These are phyloP conservation scores for Maudiozyma serrabonitensis DNA, from an alignment of 805 yeast genomes.

Conservation along the genomic window DNA sequence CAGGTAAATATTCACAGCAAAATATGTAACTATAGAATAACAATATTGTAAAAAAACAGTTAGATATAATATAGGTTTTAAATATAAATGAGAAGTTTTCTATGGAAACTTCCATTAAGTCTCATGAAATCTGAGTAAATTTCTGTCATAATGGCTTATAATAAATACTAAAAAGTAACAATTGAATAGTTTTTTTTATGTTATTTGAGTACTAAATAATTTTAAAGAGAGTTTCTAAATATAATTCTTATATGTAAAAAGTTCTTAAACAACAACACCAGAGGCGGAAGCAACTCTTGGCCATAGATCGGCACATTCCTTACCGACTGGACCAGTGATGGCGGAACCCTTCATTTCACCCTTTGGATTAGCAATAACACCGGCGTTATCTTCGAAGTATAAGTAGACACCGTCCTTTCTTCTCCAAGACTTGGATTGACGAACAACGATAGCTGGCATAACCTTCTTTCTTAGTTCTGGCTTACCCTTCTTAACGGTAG, in stretches of 20 bases:
- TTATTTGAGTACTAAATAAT: slow-evolving; percentile 5
- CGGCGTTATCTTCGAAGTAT: slow-evolving; percentile 99
- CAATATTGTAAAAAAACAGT: background rate
- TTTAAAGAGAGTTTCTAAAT: background rate
- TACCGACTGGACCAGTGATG: slow-evolving; percentile 99
- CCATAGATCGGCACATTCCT: slow-evolving; percentile 99
- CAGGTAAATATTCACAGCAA: background rate
- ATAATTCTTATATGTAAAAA: background rate
- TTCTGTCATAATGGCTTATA: no score
- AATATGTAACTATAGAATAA: background rate
- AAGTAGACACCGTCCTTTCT: slow-evolving; percentile 99
- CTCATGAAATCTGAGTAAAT: background rate
- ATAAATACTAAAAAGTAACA: background rate
- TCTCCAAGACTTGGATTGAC: slow-evolving; percentile 99
- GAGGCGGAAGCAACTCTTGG: slow-evolving; percentile 99
- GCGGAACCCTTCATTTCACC: slow-evolving; percentile 99
- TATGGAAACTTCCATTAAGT: background rate
- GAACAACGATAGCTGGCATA: slow-evolving; percentile 98
- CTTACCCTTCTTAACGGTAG: slow-evolving; percentile 99
- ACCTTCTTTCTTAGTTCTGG: slow-evolving; percentile 99
- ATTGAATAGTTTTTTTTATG: slow-evolving; percentile 1
- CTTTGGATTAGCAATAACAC: slow-evolving; percentile 99
- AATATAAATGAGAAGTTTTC: background rate
- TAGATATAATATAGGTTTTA: background rate
- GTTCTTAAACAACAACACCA: slow-evolving; percentile 94